phyloP scores from a whole-genome alignment of 2,329 filamentous ascomycete species.

The Harringtonia lauricola region DNA sequence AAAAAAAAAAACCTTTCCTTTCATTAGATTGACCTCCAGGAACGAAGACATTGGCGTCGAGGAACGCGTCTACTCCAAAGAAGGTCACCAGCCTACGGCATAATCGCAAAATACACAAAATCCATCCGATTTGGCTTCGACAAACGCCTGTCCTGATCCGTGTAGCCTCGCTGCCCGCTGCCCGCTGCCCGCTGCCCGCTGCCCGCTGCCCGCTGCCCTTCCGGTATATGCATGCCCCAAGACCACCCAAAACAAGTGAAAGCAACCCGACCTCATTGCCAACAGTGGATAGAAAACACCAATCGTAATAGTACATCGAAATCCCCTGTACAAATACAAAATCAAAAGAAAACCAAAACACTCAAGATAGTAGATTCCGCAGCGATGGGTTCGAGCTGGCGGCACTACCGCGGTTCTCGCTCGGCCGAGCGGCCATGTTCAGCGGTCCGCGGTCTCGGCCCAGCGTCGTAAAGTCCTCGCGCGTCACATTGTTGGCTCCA shows the following conservation, averaged over 20 bases:
- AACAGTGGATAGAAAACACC: no score
- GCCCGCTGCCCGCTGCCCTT: no score
- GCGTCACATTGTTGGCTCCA: constrained; percentile 8
- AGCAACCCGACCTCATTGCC: no score
- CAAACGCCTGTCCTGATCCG: no score
- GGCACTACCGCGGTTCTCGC: constrained; percentile 42
- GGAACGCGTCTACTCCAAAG: constrained; percentile 27
- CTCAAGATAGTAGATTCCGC: constrained; percentile 57
- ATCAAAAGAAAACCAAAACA: background rate
- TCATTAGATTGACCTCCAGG: constrained; percentile 21
- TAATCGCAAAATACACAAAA: background rate
- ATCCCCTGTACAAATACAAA: background rate
- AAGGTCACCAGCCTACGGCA: constrained; percentile 7
- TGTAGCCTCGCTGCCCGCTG: no score
- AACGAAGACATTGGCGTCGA: constrained; percentile 48
- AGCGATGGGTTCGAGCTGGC: constrained; percentile 69
- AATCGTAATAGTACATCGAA: no score
- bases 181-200: no score
- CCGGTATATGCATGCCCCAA: no score
- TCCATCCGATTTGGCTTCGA: no score
- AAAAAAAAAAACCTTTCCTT: no score
- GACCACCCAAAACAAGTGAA: no score
- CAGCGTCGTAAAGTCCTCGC: constrained; percentile 12
- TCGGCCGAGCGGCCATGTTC: constrained; percentile 13
- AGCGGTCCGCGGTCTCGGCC: constrained; percentile 9